Percentiles rank a stretch among this genome's conserved stretches.
phyloP scores from a whole-genome alignment of 2,329 filamentous ascomycete species.

The Aspergillus flavus region DNA sequence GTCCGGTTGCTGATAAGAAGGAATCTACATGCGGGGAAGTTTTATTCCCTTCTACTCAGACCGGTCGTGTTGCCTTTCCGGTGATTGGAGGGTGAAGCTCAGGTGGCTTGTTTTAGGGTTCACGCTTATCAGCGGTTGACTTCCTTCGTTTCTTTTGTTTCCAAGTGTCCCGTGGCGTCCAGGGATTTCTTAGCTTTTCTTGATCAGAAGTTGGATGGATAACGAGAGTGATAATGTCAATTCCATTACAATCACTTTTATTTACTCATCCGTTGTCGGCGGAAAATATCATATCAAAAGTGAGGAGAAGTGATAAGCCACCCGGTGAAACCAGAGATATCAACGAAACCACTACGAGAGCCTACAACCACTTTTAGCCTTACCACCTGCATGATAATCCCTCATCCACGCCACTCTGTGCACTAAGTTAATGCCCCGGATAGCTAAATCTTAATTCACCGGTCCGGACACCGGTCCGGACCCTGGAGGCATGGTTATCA shows the following conservation, averaged over 20 bases:
- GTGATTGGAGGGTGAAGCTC: background rate
- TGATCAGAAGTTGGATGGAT: too few relatives aligned
- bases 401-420: background rate
- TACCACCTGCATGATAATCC: slow-evolving; percentile 1
- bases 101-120: slow-evolving; percentile 1
- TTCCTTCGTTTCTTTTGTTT: background rate
- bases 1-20: background rate
- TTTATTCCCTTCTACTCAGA: too few relatives aligned
- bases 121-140: slow-evolving; percentile 1
- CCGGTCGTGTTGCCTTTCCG: background rate
- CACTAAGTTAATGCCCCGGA: background rate
- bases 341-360: background rate
- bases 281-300: too few relatives aligned
- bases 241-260: background rate
- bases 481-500: background rate
- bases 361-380: background rate
- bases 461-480: slow-evolving; percentile 19
- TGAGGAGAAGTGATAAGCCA: background rate
- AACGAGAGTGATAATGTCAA: background rate
- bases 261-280: background rate
- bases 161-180: background rate
- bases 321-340: background rate
- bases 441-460: slow-evolving; percentile 5
- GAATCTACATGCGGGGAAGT: background rate
- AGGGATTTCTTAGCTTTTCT: too few relatives aligned